Percentiles rank a stretch among this genome's conserved stretches.
Evolutionary conservation across 306 rosid genomes (phyloP).

Genomic region (Trichosanthes truncata): DNA sequence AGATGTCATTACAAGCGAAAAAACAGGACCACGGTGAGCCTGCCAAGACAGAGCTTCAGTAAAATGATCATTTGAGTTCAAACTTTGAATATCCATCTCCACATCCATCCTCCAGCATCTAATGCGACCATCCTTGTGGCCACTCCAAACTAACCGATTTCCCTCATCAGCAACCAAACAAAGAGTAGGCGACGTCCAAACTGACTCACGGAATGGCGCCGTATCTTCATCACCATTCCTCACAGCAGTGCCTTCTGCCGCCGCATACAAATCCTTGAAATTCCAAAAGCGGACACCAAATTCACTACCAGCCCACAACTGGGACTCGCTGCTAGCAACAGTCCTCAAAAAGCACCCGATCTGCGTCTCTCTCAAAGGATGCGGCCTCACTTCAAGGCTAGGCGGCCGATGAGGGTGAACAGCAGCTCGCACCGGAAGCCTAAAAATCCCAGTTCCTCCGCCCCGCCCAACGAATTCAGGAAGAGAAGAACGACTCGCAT

Average conservation of each 20-base stretch:
- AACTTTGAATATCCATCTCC: slow-evolving; percentile 8
- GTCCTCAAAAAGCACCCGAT: slow-evolving; percentile 61
- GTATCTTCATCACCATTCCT: slow-evolving; percentile 56
- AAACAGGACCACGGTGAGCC: slow-evolving; percentile 40
- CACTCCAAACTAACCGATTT: slow-evolving; percentile 67
- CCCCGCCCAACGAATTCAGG: slow-evolving; percentile 74
- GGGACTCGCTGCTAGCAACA: slow-evolving; percentile 44
- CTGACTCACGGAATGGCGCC: slow-evolving; percentile 62
- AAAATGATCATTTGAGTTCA: slow-evolving; percentile 9
- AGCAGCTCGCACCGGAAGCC: slow-evolving; percentile 47
- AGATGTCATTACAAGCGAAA: slow-evolving; percentile 34
- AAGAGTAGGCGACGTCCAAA: slow-evolving; percentile 43
- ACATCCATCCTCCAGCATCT: slow-evolving; percentile 70
- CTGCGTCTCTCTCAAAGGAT: slow-evolving; percentile 82
- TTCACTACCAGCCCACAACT: slow-evolving; percentile 74
- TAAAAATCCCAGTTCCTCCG: slow-evolving; percentile 57
- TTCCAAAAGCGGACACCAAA: slow-evolving; percentile 62
- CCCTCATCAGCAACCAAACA: slow-evolving; percentile 75
- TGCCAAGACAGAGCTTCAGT: slow-evolving; percentile 48
- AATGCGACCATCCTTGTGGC: slow-evolving; percentile 79
- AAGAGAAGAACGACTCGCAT: slow-evolving; percentile 12
- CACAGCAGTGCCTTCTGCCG: slow-evolving; percentile 18
- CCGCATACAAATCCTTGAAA: slow-evolving; percentile 48
- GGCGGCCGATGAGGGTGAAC: slow-evolving; percentile 79
- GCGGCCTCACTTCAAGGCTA: slow-evolving; percentile 66